A percentile compares a stretch with the other conserved stretches of the same genome.
These are phyloP conservation scores for Penicillium verhagenii DNA, from an alignment of 495 filamentous ascomycete genomes.

Conservation along the genomic window DNA sequence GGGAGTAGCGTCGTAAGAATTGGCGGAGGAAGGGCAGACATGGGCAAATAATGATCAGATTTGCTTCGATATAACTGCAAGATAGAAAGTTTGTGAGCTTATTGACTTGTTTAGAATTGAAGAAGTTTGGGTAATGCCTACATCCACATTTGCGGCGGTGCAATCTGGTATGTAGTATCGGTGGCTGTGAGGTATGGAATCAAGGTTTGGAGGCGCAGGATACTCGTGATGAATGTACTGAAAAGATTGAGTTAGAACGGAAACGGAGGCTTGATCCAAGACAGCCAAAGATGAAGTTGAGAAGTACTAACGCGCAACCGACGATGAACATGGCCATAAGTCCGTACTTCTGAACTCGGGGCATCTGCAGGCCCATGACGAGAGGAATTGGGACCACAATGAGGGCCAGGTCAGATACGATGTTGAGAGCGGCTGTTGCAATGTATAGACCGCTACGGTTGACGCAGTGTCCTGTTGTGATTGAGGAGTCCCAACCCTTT, in stretches of 20 bases:
- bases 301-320: constrained; percentile 25
- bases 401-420: neutral
- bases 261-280: neutral
- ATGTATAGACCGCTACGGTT: neutral
- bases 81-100: neutral
- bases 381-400: neutral
- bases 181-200: constrained; percentile 15
- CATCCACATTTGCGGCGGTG: constrained; percentile 20
- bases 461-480: neutral
- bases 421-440: neutral
- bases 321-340: constrained; percentile 23
- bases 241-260: neutral
- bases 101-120: too few relatives aligned
- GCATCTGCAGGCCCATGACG: neutral
- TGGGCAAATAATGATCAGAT: constrained; percentile 28
- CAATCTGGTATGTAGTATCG: constrained; percentile 22
- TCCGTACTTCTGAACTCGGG: constrained; percentile 19
- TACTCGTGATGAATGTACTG: constrained; percentile 31
- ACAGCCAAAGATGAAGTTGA: neutral
- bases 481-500: constrained; percentile 28
- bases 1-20: constrained; percentile 22
- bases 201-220: constrained; percentile 26
- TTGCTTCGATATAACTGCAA: constrained; percentile 26
- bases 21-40: constrained; percentile 25
- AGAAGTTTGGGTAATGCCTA: constrained; percentile 3